Base-by-base conservation (phyloP, 2,329 filamentous ascomycete species). In the Botrytis fragariae region DNA sequence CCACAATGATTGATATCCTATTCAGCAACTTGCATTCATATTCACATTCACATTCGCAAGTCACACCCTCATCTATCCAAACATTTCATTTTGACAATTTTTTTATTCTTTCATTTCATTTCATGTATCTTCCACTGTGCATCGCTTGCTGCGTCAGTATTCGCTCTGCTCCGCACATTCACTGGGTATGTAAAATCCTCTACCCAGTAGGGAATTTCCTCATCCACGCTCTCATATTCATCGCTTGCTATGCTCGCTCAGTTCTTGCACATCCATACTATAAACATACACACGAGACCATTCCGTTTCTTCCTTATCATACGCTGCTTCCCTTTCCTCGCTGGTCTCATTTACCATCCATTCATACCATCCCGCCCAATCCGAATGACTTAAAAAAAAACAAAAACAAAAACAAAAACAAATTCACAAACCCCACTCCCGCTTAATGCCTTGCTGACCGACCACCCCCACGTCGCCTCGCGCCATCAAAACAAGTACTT, bases 401-500 rank as follows among this genome's bases (percentile, higher is more conserved):
- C 54, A 54, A 65, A 37, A 68, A 57, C 25, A 44, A 63, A 44
- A 57, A 29, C 51, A 57, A 68, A 57, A 68, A 42, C 35, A 37
- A 68, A 29, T 16, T 18, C 25, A 68, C 65, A 57, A 68, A 42
- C 16, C 45, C 65, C 65, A 68, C 65, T 68, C 65, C 65, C 65
- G 65, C 65, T 42, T n/a, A 57, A 68, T 68, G 65, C 48, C 48
- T 57, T 32, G 48, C 65, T 68, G n/a, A 42, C 65, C 48, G 65
- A 68, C 35, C 48, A 68, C 48, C 35, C 64, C 54, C 54, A 57
- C 54, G 44, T 70, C 39, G 68, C 69, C 59, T 42, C 45, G 60
- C 54, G 62, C 62, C 51, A 70, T 62, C 63, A 68, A 72, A 72
- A 67, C 39, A 61, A 69, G 42, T 60, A 69, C 48, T 69, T 69